Conservation (phyloP, 2,329 filamentous ascomycete genomes). For the Emmonsiellopsis sp. region DNA sequence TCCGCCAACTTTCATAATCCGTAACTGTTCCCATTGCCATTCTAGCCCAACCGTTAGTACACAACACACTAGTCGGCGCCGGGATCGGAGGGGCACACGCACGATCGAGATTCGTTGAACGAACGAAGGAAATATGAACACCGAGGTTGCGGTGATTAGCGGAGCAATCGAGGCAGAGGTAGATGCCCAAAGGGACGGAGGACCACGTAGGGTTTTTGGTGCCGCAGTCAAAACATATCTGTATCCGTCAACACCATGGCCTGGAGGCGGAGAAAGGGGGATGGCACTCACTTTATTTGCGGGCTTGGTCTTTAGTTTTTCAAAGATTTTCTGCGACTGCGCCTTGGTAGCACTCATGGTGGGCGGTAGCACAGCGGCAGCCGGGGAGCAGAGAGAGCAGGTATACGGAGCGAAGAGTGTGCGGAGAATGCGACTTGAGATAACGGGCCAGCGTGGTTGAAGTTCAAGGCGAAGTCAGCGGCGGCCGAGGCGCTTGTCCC, state of each 20-base stretch:
- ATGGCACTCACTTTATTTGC: constrained; percentile 71
- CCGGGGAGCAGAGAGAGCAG: background rate
- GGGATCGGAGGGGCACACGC: constrained; percentile 36
- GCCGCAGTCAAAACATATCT: constrained; percentile 98
- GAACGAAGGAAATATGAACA: constrained; percentile 97
- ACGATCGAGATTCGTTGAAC: constrained; percentile 97
- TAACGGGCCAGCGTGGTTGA: background rate
- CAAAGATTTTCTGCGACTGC: constrained; percentile 94
- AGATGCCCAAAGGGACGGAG: constrained; percentile 93
- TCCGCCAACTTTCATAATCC: constrained; percentile 94
- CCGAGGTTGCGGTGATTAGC: constrained; percentile 95
- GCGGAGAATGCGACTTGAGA: constrained; percentile 6
- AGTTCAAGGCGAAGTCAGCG: background rate
- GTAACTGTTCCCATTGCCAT: constrained; percentile 99
- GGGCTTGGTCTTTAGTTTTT: constrained; percentile 88
- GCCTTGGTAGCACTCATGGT: constrained; percentile 72
- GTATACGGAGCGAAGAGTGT: constrained; percentile 2
- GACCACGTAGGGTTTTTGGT: constrained; percentile 98
- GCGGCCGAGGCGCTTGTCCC: background rate
- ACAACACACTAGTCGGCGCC: background rate
- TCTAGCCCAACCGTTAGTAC: constrained; percentile 40
- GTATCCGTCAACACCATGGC: constrained; percentile 17
- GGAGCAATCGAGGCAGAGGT: constrained; percentile 95
- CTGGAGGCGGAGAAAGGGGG: constrained; percentile 12
- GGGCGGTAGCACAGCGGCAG: constrained; percentile 5